Conservation (phyloP, 768 basidiomycete genomes). For the Boletus tomentosulus region DNA sequence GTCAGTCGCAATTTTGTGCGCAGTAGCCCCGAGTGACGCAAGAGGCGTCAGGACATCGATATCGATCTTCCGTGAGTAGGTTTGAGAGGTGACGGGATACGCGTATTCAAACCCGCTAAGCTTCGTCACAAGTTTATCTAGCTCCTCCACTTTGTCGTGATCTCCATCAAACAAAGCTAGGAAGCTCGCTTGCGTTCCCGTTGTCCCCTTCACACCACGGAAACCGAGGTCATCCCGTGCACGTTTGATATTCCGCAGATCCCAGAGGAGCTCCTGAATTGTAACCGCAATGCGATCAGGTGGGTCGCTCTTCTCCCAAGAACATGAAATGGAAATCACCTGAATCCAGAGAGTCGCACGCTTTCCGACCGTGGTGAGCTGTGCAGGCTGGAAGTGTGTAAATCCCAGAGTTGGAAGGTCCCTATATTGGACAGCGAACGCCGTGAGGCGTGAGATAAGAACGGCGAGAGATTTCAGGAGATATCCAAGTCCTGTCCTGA, state of each 20-base stretch:
- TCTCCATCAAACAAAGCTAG: slow-evolving; percentile 91
- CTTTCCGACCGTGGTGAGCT: slow-evolving; percentile 97
- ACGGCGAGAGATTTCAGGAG: slow-evolving; percentile 85
- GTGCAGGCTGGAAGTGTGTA: slow-evolving; percentile 98
- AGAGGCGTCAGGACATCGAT: slow-evolving; percentile 87
- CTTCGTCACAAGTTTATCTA: slow-evolving; percentile 86
- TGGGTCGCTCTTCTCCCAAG: background rate
- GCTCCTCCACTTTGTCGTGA: slow-evolving; percentile 89
- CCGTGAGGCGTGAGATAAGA: slow-evolving; percentile 82
- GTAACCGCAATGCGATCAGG: background rate
- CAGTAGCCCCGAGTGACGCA: slow-evolving; percentile 88
- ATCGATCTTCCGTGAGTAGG: slow-evolving; percentile 97
- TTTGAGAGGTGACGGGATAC: slow-evolving; percentile 98
- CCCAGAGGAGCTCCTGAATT: slow-evolving; percentile 86
- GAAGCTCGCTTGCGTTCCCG: slow-evolving; percentile 97
- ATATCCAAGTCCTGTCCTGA: slow-evolving; percentile 80
- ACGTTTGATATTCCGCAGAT: slow-evolving; percentile 87
- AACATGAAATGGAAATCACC: slow-evolving; percentile 34
- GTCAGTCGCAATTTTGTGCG: slow-evolving; percentile 97
- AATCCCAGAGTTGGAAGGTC: slow-evolving; percentile 93
- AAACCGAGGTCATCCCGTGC: slow-evolving; percentile 92
- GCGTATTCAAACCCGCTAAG: slow-evolving; percentile 91
- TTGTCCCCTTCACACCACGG: slow-evolving; percentile 98
- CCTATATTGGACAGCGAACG: slow-evolving; percentile 80
- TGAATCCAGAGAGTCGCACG: slow-evolving; percentile 96